Evolutionary conservation across 2,329 filamentous ascomycete genomes (phyloP), one percentile per base, ranked within the genome.

Genomic region (Pleomassaria siparia): DNA sequence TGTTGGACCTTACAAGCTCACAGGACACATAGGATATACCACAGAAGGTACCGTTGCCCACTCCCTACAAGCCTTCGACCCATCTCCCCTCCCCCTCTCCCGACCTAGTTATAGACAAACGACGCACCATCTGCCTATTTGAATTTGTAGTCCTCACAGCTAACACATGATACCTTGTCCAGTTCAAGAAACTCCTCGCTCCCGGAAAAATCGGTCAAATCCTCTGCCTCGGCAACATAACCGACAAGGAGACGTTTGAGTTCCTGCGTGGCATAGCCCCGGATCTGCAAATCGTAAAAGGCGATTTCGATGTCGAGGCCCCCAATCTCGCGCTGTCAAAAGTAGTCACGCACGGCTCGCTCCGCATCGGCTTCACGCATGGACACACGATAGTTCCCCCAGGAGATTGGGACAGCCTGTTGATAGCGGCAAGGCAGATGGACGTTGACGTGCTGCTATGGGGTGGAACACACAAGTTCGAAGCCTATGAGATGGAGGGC

Each of bases 341-440:
- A 69, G 84, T 87, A 36, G 83, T 87, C 50, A 85, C 80, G n/a
- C 85, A 87, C 65, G 85, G 85, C 43, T 80, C 77, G 54, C 74
- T 87, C 35, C 80, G 84, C 32, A 86, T 87, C 62, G 84, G 84
- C 42, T 86, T 87, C 67, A 87, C 84, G 25, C 85, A 87, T 71
- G 84, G 84, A 37, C 84, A 87, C 61, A 85, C 82, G n/a, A 85
- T 87, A 58, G 81, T 87, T 47, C 83, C 84, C n/a, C 82, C 80
- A 0, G 81, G 81, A 24, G 84, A 87, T 67, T 81, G 84, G 20
- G 84, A 87, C 64, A 81, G 80, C 32, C 63, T 87, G 53, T 72
- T 87, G 58, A 87, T 87, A 51, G 83, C 84, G 3, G 84, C 84
- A 36, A 75, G 84, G 29, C 84, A 87, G 68, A 86, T 87, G 83